Evolutionary conservation across 306 rosid genomes (phyloP), one percentile per base, ranked within the genome.

Genomic region (Vigna radiata): DNA sequence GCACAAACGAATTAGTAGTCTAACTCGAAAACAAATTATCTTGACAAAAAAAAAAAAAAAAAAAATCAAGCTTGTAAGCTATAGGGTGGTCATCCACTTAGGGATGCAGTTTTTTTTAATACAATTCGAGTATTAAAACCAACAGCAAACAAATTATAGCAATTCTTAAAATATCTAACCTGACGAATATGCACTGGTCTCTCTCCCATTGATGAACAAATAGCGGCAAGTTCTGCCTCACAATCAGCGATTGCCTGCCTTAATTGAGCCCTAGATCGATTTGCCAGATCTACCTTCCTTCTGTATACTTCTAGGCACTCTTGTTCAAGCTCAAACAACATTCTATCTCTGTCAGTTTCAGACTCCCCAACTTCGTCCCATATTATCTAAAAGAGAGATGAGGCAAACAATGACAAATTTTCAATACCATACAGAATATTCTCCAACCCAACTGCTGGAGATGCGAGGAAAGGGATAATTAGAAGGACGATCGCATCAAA

Each of bases 171-270:
- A 78, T 14, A 68, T 55, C 92, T 79, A 43, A 95, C 99, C 99
- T 91, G 96, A 77, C 98, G 85, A 79, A 84, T 88, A 82, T 91
- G 98, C 9, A 91, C 96, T 0, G 98, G 98, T 37, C 93, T 89
- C 81, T 96, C 99, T 53, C 98, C 99, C 97, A 92, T 92, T 77
- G 99, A 90, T 50, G 98, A 96, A 79, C 99, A 92, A 62, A 96
- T 89, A 54, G 98, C 94, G 0, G 98, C 98, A 59, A 92, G 91
- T 82, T 91, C 97, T 21, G 96, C 94, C 87, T 92, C 96, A 27
- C 90, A 87, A 71, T 96, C 99, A 33, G 99, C 99, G 79, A 96
- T 96, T 19, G 89, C 96, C 83, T 91, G 98, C 65, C 99, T 89
- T 68, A 92, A 68, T 76, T 91, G 96, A 87, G 98, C 98, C 85